Percentiles rank a stretch among this genome's conserved stretches.
Conservation (phyloP, 2,329 filamentous ascomycete genomes). For the Trichoderma polysporum region DNA sequence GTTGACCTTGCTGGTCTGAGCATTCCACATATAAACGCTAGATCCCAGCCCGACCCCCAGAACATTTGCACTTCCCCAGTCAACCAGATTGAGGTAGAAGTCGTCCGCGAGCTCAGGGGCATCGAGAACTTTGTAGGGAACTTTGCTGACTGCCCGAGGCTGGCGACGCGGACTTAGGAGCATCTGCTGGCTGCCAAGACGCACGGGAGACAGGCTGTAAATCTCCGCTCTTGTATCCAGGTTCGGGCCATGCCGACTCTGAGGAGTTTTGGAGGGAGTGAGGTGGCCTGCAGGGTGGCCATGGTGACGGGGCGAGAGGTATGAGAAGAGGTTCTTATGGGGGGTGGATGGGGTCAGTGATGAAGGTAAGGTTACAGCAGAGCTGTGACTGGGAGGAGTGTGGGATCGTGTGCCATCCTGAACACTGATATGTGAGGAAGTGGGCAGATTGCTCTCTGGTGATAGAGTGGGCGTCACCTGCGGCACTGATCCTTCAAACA, state of each 20-base stretch:
- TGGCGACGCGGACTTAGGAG: slow-evolving; percentile 86
- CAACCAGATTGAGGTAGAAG: slow-evolving; percentile 95
- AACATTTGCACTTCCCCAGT: slow-evolving; percentile 95
- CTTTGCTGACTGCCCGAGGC: slow-evolving; percentile 87
- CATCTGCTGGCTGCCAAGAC: slow-evolving; percentile 90
- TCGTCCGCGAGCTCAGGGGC: slow-evolving; percentile 95
- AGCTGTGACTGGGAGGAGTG: slow-evolving; percentile 71
- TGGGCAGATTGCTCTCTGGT: slow-evolving; percentile 54
- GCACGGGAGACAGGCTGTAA: slow-evolving; percentile 92
- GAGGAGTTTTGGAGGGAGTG: slow-evolving; percentile 85
- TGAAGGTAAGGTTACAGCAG: slow-evolving; percentile 63
- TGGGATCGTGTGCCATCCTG: slow-evolving; percentile 70
- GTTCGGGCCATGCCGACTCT: slow-evolving; percentile 83
- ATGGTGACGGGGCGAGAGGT: slow-evolving; percentile 73
- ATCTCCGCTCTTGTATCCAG: slow-evolving; percentile 88
- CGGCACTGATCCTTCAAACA: slow-evolving; percentile 88
- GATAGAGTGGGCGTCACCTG: slow-evolving; percentile 68
- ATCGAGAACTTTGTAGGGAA: slow-evolving; percentile 96
- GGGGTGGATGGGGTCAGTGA: slow-evolving; percentile 89
- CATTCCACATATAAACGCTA: slow-evolving; percentile 99
- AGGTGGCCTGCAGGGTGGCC: slow-evolving; percentile 73
- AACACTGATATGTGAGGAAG: slow-evolving; percentile 52
- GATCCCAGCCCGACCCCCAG: slow-evolving; percentile 89
- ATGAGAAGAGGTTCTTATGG: slow-evolving; percentile 95
- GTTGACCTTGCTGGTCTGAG: slow-evolving; percentile 83